These are phyloP conservation scores for Neopestalotiopsis rosae DNA, from an alignment of 2,329 filamentous ascomycete species.

Conservation along the genomic window DNA sequence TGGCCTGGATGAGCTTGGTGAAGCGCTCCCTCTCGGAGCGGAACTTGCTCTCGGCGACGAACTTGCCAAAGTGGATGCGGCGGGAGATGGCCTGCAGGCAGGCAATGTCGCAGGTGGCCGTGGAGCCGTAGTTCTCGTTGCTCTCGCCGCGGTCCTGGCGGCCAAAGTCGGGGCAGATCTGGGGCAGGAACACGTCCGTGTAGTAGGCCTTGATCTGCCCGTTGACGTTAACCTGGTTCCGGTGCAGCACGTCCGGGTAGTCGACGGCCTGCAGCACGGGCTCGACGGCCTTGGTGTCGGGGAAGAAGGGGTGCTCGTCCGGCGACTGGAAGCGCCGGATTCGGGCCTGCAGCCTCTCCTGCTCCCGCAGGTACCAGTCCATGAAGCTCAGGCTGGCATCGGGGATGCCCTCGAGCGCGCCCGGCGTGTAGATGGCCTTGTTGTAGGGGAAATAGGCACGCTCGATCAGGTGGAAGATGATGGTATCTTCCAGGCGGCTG, in stretches of 20 bases:
- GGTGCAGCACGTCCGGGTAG: constrained; percentile 87
- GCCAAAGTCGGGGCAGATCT: constrained; percentile 79
- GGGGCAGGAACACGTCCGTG: constrained; percentile 80
- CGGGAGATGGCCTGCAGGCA: constrained; percentile 89
- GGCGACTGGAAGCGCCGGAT: constrained; percentile 95
- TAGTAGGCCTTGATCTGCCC: constrained; percentile 85
- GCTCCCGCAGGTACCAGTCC: constrained; percentile 91
- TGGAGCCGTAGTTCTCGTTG: constrained; percentile 93
- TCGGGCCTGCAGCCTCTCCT: constrained; percentile 88
- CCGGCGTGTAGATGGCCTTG: constrained; percentile 81
- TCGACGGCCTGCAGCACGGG: constrained; percentile 87
- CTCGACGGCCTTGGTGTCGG: constrained; percentile 69
- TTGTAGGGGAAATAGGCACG: constrained; percentile 97
- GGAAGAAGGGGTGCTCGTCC: constrained; percentile 98
- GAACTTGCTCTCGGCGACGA: constrained; percentile 97
- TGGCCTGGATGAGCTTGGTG: constrained; percentile 79
- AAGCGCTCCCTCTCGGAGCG: constrained; percentile 80
- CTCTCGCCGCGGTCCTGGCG: constrained; percentile 81
- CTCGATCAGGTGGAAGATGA: constrained; percentile 96
- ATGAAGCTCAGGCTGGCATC: constrained; percentile 71
- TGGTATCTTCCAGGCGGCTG: constrained; percentile 96
- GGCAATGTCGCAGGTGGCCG: constrained; percentile 88
- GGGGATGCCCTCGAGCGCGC: constrained; percentile 73
- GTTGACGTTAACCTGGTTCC: constrained; percentile 92
- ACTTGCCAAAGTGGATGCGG: constrained; percentile 97